Evolutionary conservation across 2,329 filamentous ascomycete species (phyloP), one percentile per base, ranked within the genome.

Genomic region (Chaetomium sp.): DNA sequence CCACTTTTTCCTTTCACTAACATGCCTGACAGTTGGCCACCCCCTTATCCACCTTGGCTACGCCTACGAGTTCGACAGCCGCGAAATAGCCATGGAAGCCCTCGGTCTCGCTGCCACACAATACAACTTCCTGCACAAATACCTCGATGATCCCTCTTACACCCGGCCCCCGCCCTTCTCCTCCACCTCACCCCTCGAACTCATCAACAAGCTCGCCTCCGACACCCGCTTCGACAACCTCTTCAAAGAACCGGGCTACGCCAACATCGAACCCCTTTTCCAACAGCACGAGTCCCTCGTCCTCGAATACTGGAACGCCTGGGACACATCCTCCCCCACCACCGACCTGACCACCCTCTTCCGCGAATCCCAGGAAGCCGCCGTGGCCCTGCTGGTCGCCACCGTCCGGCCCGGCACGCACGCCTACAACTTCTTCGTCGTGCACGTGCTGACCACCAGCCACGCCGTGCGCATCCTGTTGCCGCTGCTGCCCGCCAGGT

Each of bases 1-100:
- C 50, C 25, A 3, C 25, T 27, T 45, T 1, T 3, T 19, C 12
- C 25, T 25, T 13, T 19, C 25, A 63, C 75, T 80, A 60, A 79
- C 69, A 16, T 7, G 8, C 12, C 16, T 47, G n/a, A 19, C 69
- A 94, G 91, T 97, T 66, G 94, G 90, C 21, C 92, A 97, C 72
- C 91, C 94, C 1, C 81, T 98, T n/a, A 95, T 98, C 65, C 95
- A 98, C 73, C 83, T 99, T 2, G 93, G 88, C n/a, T 97, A 96
- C 74, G 95, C 93, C 10, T 94, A 90, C 74, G 94, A 99, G 79
- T 83, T 98, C 71, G 86, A 91, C 67, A 95, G 86, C 70, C 90
- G 89, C 65, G 94, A 96, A 69, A 75, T 98, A 23, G 93, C 89
- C 56, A 95, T 97, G 78, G 95, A 99, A 80, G 91, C 93, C 0